Base-by-base conservation (phyloP, 228 moss, liverwort and hornwort species). In the Sphagnum magellanicum region DNA sequence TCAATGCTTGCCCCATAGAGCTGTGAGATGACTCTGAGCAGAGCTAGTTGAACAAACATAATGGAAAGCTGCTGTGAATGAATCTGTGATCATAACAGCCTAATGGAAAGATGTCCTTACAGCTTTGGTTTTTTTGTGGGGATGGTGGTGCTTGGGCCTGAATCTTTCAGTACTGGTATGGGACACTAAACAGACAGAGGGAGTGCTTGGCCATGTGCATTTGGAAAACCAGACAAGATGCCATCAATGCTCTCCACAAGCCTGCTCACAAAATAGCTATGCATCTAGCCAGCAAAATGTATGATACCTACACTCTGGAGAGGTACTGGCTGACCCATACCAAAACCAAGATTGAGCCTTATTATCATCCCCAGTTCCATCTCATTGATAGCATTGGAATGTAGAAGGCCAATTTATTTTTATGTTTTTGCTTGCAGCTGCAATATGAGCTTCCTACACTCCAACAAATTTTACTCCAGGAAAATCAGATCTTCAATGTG, bases 181-280 rank as follows among this genome's bases (percentile, higher is more conserved):
- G 89, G 67, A 79, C 73, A 4, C 48, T 94, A 71, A 94, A 94
- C 53, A 83, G 82, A 66, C 67, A 88, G 57, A 82, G 91, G 66
- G 94, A 94, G 77, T 89, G 91, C 73, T 71, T 91, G 57, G 91
- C 94, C 14, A 94, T 94, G 94, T 94, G 94, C 86, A 89, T 94
- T 6, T 94, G 94, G 94, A 74, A 86, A 50, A 81, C 82, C 61
- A 80, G 87, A 2, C 89, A 89, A 65, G 79, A 85, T 59, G 91
- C 91, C 11, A 72, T 89, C 52, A 79, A 77, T 62, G 86, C 94
- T 4, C 79, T 91, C 63, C 80, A 79, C 69, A 80, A 89, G 68
- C 91, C 91, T 5, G 89, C 91, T 13, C 94, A 94, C 67, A 49
- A 69, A 0, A 79, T 78, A 52, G 94, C 94, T 15, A 86, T 86